A percentile compares a stretch with the other conserved stretches of the same genome.
Evolutionary conservation across 352 stramenopile species (phyloP).

Genomic region (Phytophthora sojae): DNA sequence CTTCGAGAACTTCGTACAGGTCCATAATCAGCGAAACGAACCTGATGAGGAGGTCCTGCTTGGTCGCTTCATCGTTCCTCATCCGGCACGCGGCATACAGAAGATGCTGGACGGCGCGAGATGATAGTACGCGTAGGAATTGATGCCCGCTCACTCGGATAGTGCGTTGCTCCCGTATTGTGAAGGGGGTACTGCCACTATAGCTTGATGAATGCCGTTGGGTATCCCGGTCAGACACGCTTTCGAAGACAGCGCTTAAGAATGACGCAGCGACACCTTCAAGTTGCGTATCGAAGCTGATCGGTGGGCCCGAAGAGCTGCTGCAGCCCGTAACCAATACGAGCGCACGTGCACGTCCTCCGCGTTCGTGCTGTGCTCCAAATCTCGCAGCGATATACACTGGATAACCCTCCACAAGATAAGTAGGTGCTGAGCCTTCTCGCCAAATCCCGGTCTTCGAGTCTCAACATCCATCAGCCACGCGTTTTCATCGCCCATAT

Average conservation of each 20-base stretch:
- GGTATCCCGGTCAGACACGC: not conserved
- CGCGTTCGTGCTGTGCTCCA: constrained; percentile 1
- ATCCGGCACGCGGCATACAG: not conserved
- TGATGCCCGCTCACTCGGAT: not conserved
- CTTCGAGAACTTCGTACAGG: not conserved
- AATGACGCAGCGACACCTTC: constrained; percentile 12
- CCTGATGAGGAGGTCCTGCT: not conserved
- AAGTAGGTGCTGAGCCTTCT: constrained; percentile 29
- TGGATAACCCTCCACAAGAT: constrained; percentile 30
- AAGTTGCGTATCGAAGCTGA: not conserved
- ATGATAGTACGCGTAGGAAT: not conserved
- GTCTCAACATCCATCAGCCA: not conserved
- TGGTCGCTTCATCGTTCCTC: not conserved
- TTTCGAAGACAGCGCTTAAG: constrained; percentile 9
- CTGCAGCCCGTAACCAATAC: constrained; percentile 16
- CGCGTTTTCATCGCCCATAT: not conserved
- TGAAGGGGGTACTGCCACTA: not conserved
- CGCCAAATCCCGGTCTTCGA: constrained; percentile 2
- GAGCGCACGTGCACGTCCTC: constrained; percentile 1
- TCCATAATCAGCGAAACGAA: not conserved
- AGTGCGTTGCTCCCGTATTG: not conserved
- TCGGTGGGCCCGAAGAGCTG: constrained; percentile 3
- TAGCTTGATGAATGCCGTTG: not conserved
- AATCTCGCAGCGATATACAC: constrained; percentile 8
- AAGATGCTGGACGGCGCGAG: not conserved